Conservation (phyloP, 73 alveolate species). For the Paramecium pentaurelia region DNA sequence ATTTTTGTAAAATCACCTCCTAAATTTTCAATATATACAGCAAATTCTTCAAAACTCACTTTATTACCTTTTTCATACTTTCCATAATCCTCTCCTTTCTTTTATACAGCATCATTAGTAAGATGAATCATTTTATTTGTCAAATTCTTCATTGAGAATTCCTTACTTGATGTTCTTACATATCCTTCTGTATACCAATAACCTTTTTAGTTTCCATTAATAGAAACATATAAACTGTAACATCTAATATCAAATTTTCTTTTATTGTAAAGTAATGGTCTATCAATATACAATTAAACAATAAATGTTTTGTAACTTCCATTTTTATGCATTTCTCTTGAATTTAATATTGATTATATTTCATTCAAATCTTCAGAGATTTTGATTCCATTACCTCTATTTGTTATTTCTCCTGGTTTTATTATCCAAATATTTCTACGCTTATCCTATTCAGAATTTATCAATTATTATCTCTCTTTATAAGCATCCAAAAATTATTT, state of each 20-base stretch:
- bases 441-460: constrained; percentile 20
- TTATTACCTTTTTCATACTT: constrained; percentile 91
- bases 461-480: constrained; percentile 7
- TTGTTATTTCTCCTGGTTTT: constrained; percentile 77
- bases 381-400: constrained; percentile 87
- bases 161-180: constrained; percentile 89
- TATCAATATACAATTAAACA: constrained; percentile 91
- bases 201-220: constrained; percentile 86
- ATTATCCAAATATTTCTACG: constrained; percentile 60
- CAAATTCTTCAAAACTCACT: constrained; percentile 78
- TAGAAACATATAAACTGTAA: constrained; percentile 74
- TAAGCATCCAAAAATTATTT: constrained; percentile 35
- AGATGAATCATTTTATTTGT: constrained; percentile 88
- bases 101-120: constrained; percentile 96
- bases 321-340: constrained; percentile 55
- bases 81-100: constrained; percentile 90
- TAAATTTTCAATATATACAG: constrained; percentile 71
- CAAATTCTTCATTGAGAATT: constrained; percentile 83
- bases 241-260: constrained; percentile 97
- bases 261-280: constrained; percentile 90
- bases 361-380: constrained; percentile 73
- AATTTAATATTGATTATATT: constrained; percentile 55
- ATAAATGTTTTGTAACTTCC: constrained; percentile 78
- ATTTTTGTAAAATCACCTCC: constrained; percentile 70
- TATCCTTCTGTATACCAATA: constrained; percentile 97